Percentiles rank a stretch among this genome's conserved stretches.
Conservation (phyloP, 176 grass and related monocot genomes). For the Cymbopogon citratus region DNA sequence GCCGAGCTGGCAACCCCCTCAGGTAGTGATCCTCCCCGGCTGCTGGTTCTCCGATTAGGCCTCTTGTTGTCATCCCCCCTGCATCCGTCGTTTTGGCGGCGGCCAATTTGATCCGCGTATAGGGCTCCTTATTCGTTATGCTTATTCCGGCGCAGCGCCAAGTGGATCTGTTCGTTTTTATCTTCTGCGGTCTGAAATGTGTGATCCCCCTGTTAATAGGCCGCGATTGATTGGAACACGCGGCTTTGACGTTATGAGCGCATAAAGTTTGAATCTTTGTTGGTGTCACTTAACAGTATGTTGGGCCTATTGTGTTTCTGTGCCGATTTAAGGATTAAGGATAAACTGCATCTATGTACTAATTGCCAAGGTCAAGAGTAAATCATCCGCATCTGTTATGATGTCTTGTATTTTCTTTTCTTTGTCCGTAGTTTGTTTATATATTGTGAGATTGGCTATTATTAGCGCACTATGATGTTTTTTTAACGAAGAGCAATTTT, state of each 20-base stretch:
- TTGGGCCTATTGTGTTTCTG: neutral
- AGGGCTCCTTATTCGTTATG: neutral
- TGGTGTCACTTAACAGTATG: neutral
- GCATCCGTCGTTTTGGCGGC: neutral
- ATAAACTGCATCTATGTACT: neutral
- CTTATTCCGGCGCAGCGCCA: neutral
- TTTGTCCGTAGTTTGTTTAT: neutral
- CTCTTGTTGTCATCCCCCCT: neutral
- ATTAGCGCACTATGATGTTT: neutral
- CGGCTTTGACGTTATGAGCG: neutral
- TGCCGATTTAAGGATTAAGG: neutral
- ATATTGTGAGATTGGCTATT: neutral
- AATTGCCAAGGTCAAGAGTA: neutral
- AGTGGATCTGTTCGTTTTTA: slow-evolving; percentile 8
- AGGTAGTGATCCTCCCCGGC: slow-evolving; percentile 33
- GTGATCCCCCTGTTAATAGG: neutral
- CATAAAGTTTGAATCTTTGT: neutral
- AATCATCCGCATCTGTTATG: neutral
- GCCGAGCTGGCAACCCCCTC: slow-evolving; percentile 40
- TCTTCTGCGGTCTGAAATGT: neutral
- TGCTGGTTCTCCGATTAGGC: neutral
- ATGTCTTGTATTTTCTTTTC: neutral
- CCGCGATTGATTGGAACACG: neutral
- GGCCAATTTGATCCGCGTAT: neutral
- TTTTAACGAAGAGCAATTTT: neutral